A percentile compares a stretch with the other conserved stretches of the same genome.
Conservation (phyloP, 495 filamentous ascomycete genomes). For the Endocarpon pusillum region DNA sequence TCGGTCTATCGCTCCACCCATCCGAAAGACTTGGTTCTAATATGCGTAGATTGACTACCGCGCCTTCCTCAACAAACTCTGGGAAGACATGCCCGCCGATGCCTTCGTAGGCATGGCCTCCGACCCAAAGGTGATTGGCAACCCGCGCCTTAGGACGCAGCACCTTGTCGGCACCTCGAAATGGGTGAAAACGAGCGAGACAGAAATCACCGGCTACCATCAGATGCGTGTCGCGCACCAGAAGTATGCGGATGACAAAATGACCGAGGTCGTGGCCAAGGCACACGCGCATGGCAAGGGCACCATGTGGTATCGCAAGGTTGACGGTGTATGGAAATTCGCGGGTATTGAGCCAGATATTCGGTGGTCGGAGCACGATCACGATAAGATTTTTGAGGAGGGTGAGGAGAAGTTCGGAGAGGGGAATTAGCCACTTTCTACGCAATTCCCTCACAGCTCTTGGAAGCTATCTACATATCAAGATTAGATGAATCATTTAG, state of each 20-base stretch:
- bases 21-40: background rate
- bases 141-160: conserved; percentile 5
- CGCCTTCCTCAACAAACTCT: conserved; percentile 51
- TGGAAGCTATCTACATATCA: no score
- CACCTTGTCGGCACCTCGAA: conserved; percentile 7
- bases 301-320: conserved; percentile 55
- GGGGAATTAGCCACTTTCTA: no score
- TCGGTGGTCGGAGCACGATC: conserved; percentile 56
- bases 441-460: no score
- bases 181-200: conserved; percentile 5
- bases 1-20: conserved; percentile 5
- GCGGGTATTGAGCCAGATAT: conserved; percentile 56
- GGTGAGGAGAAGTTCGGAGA: background rate
- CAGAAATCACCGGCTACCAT: conserved; percentile 5
- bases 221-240: conserved; percentile 9
- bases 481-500: no score
- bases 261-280: conserved; percentile 18
- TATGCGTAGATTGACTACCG: conserved; percentile 44
- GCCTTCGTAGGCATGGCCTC: conserved; percentile 57
- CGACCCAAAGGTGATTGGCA: conserved; percentile 22
- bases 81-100: conserved; percentile 55
- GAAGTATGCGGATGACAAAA: conserved; percentile 11
- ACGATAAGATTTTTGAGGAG: conserved; percentile 28
- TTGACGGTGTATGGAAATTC: conserved; percentile 69
- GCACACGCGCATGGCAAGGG: conserved; percentile 54